A percentile compares a stretch with the other conserved stretches of the same genome.
Conservation (phyloP, 1,284 basidiomycete genomes). For the Apiotrichum montevideense region DNA sequence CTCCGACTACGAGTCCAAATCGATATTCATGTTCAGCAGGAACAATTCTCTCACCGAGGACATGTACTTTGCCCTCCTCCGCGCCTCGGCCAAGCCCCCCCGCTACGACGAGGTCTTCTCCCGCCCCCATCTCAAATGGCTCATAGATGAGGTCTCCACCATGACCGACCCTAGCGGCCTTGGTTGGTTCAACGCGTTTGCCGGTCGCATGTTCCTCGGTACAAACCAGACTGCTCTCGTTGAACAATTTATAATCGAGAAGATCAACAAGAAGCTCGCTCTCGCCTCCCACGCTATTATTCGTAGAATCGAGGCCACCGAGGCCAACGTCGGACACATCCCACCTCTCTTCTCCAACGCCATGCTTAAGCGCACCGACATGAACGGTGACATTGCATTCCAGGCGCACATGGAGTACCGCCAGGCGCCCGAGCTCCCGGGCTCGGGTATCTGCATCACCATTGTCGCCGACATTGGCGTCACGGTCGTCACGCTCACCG, state of each 20-base stretch:
- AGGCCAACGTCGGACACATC: constrained; percentile 79
- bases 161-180: constrained; percentile 92
- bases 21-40: constrained; percentile 85
- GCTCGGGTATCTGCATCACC: constrained; percentile 81
- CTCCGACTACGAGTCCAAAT: constrained; percentile 49
- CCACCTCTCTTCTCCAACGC: constrained; percentile 81
- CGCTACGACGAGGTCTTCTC: constrained; percentile 56
- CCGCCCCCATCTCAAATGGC: constrained; percentile 70
- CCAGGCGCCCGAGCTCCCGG: constrained; percentile 35
- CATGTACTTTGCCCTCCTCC: constrained; percentile 86
- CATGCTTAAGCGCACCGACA: constrained; percentile 92
- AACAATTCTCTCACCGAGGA: constrained; percentile 66
- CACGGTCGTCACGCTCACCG: constrained; percentile 79
- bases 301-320: constrained; percentile 74
- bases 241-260: constrained; percentile 74
- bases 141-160: constrained; percentile 63
- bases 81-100: constrained; percentile 56
- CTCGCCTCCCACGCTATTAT: constrained; percentile 83
- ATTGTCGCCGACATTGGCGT: constrained; percentile 79
- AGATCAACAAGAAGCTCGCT: constrained; percentile 86
- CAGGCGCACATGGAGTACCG: constrained; percentile 74
- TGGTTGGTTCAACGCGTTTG: constrained; percentile 90
- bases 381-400: constrained; percentile 83
- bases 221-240: constrained; percentile 76
- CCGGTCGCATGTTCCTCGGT: constrained; percentile 88